A percentile compares a stretch with the other conserved stretches of the same genome.
These are phyloP conservation scores for Candida saitoana DNA, from an alignment of 805 yeast species.

Conservation along the genomic window DNA sequence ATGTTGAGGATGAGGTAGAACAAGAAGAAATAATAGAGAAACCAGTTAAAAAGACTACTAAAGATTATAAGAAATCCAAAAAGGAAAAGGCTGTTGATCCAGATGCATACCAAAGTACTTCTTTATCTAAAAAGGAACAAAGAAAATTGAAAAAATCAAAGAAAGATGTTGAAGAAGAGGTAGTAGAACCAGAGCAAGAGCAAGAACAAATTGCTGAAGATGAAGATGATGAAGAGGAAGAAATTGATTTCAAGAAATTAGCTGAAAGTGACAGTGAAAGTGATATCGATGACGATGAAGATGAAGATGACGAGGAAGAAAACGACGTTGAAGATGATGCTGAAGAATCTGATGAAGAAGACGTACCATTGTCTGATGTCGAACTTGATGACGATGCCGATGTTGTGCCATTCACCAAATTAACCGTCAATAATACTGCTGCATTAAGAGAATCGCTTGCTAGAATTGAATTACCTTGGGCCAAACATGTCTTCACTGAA, in stretches of 20 bases:
- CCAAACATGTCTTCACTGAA: slow-evolving; percentile 71
- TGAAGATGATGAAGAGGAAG: slow-evolving; percentile 25
- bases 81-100: slow-evolving; percentile 13
- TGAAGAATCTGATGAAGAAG: slow-evolving; percentile 66
- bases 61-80: slow-evolving; percentile 8
- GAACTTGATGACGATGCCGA: slow-evolving; percentile 94
- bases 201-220: slow-evolving; percentile 36
- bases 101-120: slow-evolving; percentile 44
- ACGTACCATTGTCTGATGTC: slow-evolving; percentile 83
- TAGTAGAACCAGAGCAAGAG: slow-evolving; percentile 26
- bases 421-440: slow-evolving; percentile 81
- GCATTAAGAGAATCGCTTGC: slow-evolving; percentile 71
- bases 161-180: slow-evolving; percentile 23
- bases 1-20: slow-evolving; percentile 9
- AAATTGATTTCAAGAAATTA: slow-evolving; percentile 49
- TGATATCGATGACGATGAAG: slow-evolving; percentile 30
- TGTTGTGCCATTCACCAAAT: slow-evolving; percentile 84
- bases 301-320: slow-evolving; percentile 28
- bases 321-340: slow-evolving; percentile 46
- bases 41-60: slow-evolving; percentile 9
- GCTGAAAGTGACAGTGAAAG: slow-evolving; percentile 54
- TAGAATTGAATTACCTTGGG: slow-evolving; percentile 62
- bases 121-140: slow-evolving; percentile 60
- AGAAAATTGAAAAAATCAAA: slow-evolving; percentile 53
- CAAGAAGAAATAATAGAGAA: slow-evolving; percentile 6